These are phyloP conservation scores for Orbilia javanica DNA, from an alignment of 2,329 filamentous ascomycete genomes.

Conservation along the genomic window DNA sequence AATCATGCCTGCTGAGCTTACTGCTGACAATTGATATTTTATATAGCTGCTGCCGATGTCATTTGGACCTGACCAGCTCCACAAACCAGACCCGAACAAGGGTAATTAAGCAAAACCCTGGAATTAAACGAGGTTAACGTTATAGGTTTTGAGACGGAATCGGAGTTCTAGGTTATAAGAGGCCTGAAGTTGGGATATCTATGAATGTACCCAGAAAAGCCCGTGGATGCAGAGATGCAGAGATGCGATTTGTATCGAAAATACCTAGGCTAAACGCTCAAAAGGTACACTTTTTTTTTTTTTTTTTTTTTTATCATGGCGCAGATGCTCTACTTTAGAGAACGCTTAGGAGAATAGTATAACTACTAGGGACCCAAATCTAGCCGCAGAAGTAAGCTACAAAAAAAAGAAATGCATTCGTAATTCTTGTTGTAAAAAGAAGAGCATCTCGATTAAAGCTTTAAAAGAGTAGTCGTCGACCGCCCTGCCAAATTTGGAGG, in stretches of 20 bases:
- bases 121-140: not conserved
- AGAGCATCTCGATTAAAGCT: not conserved
- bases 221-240: not conserved
- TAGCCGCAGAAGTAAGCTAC: not conserved
- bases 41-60: conserved; percentile 76
- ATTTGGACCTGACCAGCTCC: conserved; percentile 74
- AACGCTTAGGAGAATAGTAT: not conserved
- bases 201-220: too few relatives aligned
- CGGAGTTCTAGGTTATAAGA: not conserved
- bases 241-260: not conserved
- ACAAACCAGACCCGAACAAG: conserved; percentile 64
- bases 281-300: not conserved
- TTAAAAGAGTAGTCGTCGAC: not conserved
- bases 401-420: not conserved
- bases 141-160: not conserved
- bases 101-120: not conserved
- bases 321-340: not conserved
- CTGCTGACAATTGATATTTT: conserved; percentile 3
- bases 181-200: not conserved
- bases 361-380: not conserved
- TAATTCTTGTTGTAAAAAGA: not conserved
- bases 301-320: not conserved
- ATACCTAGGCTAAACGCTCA: not conserved
- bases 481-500: not conserved
- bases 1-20: not conserved